Conservation (phyloP, 2,329 filamentous ascomycete genomes). For the Nothopassalora personata region DNA sequence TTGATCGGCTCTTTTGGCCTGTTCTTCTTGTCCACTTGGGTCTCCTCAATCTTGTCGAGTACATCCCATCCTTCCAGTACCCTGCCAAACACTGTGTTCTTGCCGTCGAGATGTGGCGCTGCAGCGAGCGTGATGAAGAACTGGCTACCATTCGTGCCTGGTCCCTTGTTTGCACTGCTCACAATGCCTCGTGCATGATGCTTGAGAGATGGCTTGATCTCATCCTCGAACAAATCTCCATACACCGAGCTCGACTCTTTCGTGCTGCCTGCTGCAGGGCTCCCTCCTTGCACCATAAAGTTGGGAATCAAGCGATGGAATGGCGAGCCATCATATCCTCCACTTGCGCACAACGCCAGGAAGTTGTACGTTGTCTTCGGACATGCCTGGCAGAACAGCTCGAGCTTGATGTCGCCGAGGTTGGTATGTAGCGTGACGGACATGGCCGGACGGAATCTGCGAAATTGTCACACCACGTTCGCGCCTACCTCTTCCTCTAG, state of each 20-base stretch:
- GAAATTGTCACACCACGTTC: conserved; percentile 5
- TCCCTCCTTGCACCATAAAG: conserved; percentile 78
- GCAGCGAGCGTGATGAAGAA: conserved; percentile 77
- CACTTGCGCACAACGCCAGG: conserved; percentile 75
- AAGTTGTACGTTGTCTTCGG: conserved; percentile 91
- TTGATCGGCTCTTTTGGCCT: conserved; percentile 61
- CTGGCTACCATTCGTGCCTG: conserved; percentile 87
- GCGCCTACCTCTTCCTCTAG: background rate
- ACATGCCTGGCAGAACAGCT: conserved; percentile 91
- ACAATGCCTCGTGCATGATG: conserved; percentile 89
- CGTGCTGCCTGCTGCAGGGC: conserved; percentile 39
- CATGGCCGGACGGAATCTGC: conserved; percentile 31
- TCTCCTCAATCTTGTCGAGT: conserved; percentile 63
- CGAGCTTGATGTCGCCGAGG: conserved; percentile 85
- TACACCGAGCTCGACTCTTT: conserved; percentile 61
- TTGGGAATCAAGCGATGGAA: conserved; percentile 75
- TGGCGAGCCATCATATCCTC: conserved; percentile 68
- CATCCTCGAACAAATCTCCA: conserved; percentile 68
- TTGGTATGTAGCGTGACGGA: conserved; percentile 71
- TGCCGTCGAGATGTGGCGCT: conserved; percentile 73
- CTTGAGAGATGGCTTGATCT: conserved; percentile 69
- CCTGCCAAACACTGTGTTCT: conserved; percentile 79
- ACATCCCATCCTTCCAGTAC: conserved; percentile 57
- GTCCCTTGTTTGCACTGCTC: conserved; percentile 93
- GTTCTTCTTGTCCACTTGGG: conserved; percentile 73